phyloP scores from a whole-genome alignment of 2,329 filamentous ascomycete species.

The Diaporthe batatas region DNA sequence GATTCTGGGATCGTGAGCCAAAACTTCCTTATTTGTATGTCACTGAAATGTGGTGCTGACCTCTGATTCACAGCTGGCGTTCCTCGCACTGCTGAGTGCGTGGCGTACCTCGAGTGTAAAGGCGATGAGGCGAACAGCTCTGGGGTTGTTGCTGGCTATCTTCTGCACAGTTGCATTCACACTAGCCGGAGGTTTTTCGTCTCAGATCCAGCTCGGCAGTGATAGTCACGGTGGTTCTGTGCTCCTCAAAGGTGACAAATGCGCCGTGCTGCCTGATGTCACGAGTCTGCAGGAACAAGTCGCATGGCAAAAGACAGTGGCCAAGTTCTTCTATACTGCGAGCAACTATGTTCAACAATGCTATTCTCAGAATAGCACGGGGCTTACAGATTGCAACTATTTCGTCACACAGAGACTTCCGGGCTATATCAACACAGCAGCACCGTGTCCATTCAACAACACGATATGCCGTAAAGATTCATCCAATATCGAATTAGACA shows the following conservation, averaged over 20 bases:
- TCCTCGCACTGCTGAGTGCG: slow-evolving; percentile 4
- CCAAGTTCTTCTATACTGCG: not conserved
- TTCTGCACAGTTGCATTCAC: slow-evolving; percentile 26
- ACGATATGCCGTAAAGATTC: slow-evolving; percentile 37
- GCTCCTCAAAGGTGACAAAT: slow-evolving; percentile 38
- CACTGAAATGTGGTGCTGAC: not conserved
- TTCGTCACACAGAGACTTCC: slow-evolving; percentile 15
- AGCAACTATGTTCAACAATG: slow-evolving; percentile 44
- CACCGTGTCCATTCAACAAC: slow-evolving; percentile 44
- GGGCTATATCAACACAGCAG: slow-evolving; percentile 11
- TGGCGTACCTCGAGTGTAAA: slow-evolving; percentile 8
- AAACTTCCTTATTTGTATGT: not conserved
- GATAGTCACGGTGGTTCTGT: slow-evolving; percentile 13
- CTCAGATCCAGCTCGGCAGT: slow-evolving; percentile 13
- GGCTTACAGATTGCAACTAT: slow-evolving; percentile 28
- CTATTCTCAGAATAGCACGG: slow-evolving; percentile 40
- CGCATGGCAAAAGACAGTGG: not conserved
- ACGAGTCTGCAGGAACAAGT: not conserved
- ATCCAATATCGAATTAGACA: slow-evolving; percentile 39
- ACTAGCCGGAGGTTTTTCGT: slow-evolving; percentile 29
- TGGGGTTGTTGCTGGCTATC: not conserved
- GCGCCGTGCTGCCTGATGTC: not conserved
- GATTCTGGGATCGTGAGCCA: not conserved
- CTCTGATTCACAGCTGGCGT: not conserved
- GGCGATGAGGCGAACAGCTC: not conserved